phyloP scores from a whole-genome alignment of 306 rosid species.

The Acacia confusa region DNA sequence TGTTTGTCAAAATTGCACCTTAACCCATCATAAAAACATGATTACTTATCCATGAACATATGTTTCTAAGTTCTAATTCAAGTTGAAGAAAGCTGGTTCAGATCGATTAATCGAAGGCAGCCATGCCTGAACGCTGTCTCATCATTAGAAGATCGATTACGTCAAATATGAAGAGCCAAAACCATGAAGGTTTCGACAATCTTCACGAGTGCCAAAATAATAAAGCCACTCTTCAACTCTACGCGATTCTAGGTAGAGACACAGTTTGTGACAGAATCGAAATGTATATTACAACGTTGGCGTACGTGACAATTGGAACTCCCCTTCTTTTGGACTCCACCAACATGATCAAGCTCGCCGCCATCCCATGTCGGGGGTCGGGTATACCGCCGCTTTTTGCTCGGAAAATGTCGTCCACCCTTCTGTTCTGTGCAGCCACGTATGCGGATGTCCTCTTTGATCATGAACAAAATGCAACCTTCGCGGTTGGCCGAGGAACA shows the following conservation, averaged over 20 bases:
- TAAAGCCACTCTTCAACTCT: too few relatives aligned
- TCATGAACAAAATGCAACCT: slow-evolving; percentile 70
- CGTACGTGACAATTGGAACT: slow-evolving; percentile 59
- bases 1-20: too few relatives aligned
- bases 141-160: background rate
- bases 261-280: slow-evolving; percentile 60
- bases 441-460: slow-evolving; percentile 23
- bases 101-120: background rate
- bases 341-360: slow-evolving; percentile 66
- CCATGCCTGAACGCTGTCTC: background rate
- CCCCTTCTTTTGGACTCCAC: slow-evolving; percentile 52
- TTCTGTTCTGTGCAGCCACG: slow-evolving; percentile 61
- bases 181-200: background rate
- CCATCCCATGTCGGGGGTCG: slow-evolving; percentile 48
- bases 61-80: background rate
- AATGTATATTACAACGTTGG: slow-evolving; percentile 61
- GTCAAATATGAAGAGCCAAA: too few relatives aligned
- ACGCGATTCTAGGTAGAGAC: slow-evolving; percentile 39
- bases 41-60: background rate
- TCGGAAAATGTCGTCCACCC: slow-evolving; percentile 49
- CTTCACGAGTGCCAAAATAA: too few relatives aligned
- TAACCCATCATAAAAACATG: too few relatives aligned
- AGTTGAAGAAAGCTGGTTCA: slow-evolving; percentile 17
- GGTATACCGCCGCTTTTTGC: slow-evolving; percentile 29
- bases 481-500: slow-evolving; percentile 76